Percentiles rank a stretch among this genome's conserved stretches.
phyloP scores from a whole-genome alignment of 208 protist species.

The Trypanosoma melophagium region DNA sequence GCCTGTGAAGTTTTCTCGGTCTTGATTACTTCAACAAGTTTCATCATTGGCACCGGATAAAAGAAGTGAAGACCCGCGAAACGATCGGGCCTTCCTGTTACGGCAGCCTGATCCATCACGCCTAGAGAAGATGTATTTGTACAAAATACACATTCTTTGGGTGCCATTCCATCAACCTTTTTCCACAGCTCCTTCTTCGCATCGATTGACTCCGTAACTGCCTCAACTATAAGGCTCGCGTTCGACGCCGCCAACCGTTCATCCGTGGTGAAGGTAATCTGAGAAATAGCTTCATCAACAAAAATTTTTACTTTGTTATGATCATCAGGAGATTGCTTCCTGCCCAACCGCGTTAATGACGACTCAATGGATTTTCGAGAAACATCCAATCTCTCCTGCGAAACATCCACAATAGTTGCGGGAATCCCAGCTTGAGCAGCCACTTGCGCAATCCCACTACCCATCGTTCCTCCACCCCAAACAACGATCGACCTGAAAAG shows the following conservation, averaged over 20 bases:
- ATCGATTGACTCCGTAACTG: conserved; percentile 64
- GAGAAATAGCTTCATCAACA: conserved; percentile 37
- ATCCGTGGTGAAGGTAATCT: conserved; percentile 67
- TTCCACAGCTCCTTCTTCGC: conserved; percentile 59
- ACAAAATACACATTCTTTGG: conserved; percentile 73
- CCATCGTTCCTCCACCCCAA: conserved; percentile 75
- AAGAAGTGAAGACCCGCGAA: conserved; percentile 91
- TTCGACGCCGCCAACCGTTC: conserved; percentile 34
- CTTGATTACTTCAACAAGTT: conserved; percentile 87
- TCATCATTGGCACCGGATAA: conserved; percentile 90
- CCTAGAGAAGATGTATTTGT: conserved; percentile 86
- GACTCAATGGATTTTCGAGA: conserved; percentile 51
- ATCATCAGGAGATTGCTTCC: conserved; percentile 62
- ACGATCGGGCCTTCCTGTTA: conserved; percentile 50
- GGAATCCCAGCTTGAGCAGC: conserved; percentile 44
- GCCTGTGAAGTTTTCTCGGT: conserved; percentile 49
- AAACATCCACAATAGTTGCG: conserved; percentile 62
- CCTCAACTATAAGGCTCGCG: conserved; percentile 66
- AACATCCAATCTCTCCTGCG: conserved; percentile 48
- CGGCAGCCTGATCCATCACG: conserved; percentile 60
- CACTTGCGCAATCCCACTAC: conserved; percentile 71
- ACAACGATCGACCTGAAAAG: conserved; percentile 51
- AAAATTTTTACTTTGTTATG: conserved; percentile 40
- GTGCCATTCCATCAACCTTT: conserved; percentile 49
- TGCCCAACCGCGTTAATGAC: conserved; percentile 51